Percentiles rank a stretch among this genome's conserved stretches.
phyloP scores from a whole-genome alignment of 306 rosid species.

The Quercus alba region DNA sequence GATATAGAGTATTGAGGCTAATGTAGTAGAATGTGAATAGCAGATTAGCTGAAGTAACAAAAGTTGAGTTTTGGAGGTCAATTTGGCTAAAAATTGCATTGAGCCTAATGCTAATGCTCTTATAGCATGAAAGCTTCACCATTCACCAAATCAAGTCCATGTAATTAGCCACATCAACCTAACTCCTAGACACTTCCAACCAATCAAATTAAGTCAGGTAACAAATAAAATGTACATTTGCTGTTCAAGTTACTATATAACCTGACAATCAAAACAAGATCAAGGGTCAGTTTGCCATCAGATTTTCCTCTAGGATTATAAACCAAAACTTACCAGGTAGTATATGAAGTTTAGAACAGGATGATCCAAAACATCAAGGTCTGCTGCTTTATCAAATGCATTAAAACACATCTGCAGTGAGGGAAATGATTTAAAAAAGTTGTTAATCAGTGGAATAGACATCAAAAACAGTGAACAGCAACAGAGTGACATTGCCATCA shows the following conservation, averaged over 20 bases:
- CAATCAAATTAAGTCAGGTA: no score
- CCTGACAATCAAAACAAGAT: no score
- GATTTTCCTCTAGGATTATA: constrained; percentile 2
- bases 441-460: background rate
- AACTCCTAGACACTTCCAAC: background rate
- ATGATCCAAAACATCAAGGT: constrained; percentile 93
- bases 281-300: background rate
- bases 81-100: no score
- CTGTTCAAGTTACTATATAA: no score
- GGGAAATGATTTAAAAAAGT: background rate
- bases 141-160: background rate
- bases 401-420: constrained; percentile 75
- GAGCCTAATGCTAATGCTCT: no score
- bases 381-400: constrained; percentile 75
- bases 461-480: background rate
- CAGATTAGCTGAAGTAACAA: no score
- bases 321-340: constrained; percentile 65
- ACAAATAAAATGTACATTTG: no score
- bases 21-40: no score
- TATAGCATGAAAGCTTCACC: background rate
- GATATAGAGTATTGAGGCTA: no score
- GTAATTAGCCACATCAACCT: background rate
- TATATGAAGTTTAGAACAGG: constrained; percentile 83
- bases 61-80: no score
- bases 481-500: background rate